These are phyloP conservation scores for Penicillium goetzii DNA, from an alignment of 495 filamentous ascomycete species.

Conservation along the genomic window DNA sequence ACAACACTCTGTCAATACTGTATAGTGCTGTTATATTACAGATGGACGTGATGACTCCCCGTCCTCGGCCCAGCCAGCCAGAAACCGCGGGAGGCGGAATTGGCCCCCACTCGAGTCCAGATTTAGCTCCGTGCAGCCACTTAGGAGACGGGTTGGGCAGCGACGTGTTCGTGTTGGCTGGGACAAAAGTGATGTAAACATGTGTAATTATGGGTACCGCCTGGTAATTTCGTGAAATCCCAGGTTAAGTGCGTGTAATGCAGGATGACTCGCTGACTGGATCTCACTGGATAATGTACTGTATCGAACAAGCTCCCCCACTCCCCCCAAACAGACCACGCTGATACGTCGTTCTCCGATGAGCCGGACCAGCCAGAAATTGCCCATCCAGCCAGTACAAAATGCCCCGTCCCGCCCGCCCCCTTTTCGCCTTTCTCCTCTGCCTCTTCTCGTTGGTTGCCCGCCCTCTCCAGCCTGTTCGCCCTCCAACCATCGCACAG, in stretches of 20 bases:
- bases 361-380: conserved; percentile 20
- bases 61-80: background rate
- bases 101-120: background rate
- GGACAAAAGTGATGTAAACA: background rate
- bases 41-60: background rate
- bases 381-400: conserved; percentile 37
- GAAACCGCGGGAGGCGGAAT: background rate
- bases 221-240: background rate
- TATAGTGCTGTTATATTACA: background rate
- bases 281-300: background rate
- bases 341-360: conserved; percentile 20
- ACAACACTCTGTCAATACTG: background rate
- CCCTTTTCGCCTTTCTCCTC: conserved; percentile 48
- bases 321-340: background rate
- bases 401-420: conserved; percentile 53
- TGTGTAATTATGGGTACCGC: background rate
- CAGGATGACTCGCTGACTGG: too few relatives aligned
- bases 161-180: background rate
- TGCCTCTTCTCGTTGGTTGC: conserved; percentile 55
- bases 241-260: too few relatives aligned
- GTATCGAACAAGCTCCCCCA: background rate
- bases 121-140: background rate
- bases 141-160: background rate
- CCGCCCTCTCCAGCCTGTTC: conserved; percentile 35
- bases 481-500: conserved; percentile 40